Conservation (phyloP, 2,329 filamentous ascomycete species). For the Rutstroemia sp. region DNA sequence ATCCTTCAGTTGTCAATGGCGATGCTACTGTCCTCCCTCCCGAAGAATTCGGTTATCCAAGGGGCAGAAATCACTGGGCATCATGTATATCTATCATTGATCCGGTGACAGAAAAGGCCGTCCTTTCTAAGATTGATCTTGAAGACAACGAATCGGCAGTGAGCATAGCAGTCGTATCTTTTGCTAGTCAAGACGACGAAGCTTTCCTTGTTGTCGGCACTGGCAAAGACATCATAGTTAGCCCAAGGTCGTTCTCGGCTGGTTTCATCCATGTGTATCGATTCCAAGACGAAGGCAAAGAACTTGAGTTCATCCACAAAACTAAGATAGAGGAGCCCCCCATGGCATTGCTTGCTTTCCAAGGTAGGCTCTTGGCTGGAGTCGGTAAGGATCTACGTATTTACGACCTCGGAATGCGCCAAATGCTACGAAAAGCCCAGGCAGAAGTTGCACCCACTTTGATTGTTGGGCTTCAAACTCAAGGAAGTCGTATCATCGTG, state of each 20-base stretch:
- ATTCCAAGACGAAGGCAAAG: constrained; percentile 77
- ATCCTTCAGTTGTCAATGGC: constrained; percentile 63
- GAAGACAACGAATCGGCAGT: constrained; percentile 88
- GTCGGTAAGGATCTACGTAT: constrained; percentile 75
- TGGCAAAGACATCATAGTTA: constrained; percentile 79
- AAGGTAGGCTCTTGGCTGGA: constrained; percentile 81
- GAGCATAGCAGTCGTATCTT: constrained; percentile 75
- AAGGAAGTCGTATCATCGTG: constrained; percentile 84
- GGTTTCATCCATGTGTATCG: constrained; percentile 92
- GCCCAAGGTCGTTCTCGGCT: constrained; percentile 64
- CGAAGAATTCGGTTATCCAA: constrained; percentile 83
- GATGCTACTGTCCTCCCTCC: constrained; percentile 64
- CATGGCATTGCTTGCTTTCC: constrained; percentile 84
- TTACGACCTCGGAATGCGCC: constrained; percentile 89
- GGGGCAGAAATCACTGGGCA: constrained; percentile 80
- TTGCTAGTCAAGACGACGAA: constrained; percentile 83
- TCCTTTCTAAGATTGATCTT: constrained; percentile 73
- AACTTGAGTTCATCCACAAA: constrained; percentile 92
- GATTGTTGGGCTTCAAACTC: constrained; percentile 84
- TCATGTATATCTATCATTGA: constrained; percentile 93
- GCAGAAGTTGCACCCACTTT: constrained; percentile 69
- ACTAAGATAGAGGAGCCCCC: constrained; percentile 87
- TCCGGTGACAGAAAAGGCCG: constrained; percentile 64
- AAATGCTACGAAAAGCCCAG: constrained; percentile 87
- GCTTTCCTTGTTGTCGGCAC: constrained; percentile 91